phyloP scores from a whole-genome alignment of 2,329 filamentous ascomycete genomes.

The Aspergillus sp. region DNA sequence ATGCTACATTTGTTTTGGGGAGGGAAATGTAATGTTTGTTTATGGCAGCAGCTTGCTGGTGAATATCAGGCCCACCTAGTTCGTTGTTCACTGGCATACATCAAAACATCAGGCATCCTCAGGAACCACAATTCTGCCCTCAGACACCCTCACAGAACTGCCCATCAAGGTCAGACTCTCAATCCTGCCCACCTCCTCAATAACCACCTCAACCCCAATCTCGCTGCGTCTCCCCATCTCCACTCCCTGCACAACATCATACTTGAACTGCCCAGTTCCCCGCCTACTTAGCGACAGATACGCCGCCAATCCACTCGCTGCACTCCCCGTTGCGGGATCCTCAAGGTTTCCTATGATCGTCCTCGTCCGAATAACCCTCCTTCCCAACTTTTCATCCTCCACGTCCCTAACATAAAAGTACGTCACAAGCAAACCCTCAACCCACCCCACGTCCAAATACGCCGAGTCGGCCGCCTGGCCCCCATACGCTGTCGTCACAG shows the following conservation, averaged over 20 bases:
- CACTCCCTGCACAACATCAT: constrained; percentile 63
- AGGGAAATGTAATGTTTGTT: background rate
- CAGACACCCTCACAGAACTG: constrained; percentile 31
- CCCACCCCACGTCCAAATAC: constrained; percentile 37
- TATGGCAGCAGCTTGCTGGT: background rate
- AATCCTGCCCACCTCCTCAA: constrained; percentile 22
- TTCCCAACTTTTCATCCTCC: constrained; percentile 59
- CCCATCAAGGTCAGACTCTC: constrained; percentile 36
- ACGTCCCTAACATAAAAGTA: constrained; percentile 39
- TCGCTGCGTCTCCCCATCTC: constrained; percentile 61
- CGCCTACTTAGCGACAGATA: constrained; percentile 53
- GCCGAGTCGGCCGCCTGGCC: constrained; percentile 19
- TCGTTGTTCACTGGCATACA: background rate
- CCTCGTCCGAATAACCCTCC: constrained; percentile 33
- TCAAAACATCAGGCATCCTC: background rate
- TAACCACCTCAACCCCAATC: constrained; percentile 33
- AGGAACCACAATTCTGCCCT: constrained; percentile 11
- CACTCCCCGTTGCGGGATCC: constrained; percentile 52
- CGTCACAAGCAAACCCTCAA: constrained; percentile 25
- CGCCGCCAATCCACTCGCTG: constrained; percentile 57
- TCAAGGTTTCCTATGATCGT: constrained; percentile 30
- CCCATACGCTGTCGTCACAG: constrained; percentile 23
- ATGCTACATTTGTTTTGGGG: background rate
- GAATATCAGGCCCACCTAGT: background rate
- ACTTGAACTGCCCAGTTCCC: constrained; percentile 35